These are phyloP conservation scores for Kodamaea ohmeri DNA, from an alignment of 1,139 yeast genomes.

Conservation along the genomic window DNA sequence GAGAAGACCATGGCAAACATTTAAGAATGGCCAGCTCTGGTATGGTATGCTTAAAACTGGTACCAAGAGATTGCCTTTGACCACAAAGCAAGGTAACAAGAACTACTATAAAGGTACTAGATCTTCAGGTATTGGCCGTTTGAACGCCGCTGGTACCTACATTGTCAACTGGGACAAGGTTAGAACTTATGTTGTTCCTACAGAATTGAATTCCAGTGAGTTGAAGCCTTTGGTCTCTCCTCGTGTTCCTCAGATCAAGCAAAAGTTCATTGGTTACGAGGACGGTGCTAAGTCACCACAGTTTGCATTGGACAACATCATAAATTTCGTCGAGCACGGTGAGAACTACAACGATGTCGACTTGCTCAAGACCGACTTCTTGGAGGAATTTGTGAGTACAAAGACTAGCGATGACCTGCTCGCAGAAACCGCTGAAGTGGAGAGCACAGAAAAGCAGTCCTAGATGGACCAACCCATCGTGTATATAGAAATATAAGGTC, in stretches of 20 bases:
- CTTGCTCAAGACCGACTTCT: constrained; percentile 35
- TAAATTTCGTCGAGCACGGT: constrained; percentile 76
- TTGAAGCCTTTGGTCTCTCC: constrained; percentile 74
- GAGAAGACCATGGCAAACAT: constrained; percentile 87
- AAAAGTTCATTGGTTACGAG: constrained; percentile 64
- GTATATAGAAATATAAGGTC: constrained; percentile 2
- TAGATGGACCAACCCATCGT: background rate
- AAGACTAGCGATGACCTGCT: constrained; percentile 15
- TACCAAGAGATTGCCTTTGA: constrained; percentile 78
- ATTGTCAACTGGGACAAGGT: constrained; percentile 81
- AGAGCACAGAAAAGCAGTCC: background rate
- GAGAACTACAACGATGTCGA: constrained; percentile 41
- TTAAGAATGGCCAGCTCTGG: constrained; percentile 77
- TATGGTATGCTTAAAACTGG: constrained; percentile 79
- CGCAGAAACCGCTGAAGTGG: background rate
- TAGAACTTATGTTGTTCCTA: constrained; percentile 86
- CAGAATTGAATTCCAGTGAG: constrained; percentile 37
- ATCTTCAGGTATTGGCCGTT: constrained; percentile 86
- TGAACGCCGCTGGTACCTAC: constrained; percentile 73
- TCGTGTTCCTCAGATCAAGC: constrained; percentile 66
- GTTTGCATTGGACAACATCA: constrained; percentile 67
- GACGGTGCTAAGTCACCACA: constrained; percentile 75
- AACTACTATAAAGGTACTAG: constrained; percentile 94
- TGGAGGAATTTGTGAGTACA: constrained; percentile 46
- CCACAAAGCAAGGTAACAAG: constrained; percentile 94